These are phyloP conservation scores for Boletus smithii DNA, from an alignment of 1,284 basidiomycete genomes.

Conservation along the genomic window DNA sequence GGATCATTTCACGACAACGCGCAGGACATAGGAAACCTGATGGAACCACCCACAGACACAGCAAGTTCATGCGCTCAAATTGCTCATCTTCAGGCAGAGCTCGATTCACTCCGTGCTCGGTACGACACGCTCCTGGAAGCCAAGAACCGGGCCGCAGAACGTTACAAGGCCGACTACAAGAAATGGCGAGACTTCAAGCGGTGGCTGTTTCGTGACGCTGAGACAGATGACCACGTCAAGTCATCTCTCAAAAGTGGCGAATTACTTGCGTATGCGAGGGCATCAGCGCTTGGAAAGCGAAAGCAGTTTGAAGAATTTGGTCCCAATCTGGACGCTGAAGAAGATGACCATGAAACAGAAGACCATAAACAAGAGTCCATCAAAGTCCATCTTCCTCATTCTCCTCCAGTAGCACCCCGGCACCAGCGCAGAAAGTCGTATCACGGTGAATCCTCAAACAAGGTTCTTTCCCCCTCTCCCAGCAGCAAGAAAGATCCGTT, in stretches of 20 bases:
- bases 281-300: conserved; percentile 29
- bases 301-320: conserved; percentile 26
- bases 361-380: conserved; percentile 6
- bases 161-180: conserved; percentile 47
- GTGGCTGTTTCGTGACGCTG: conserved; percentile 41
- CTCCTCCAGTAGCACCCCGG: conserved; percentile 2
- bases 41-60: conserved; percentile 10
- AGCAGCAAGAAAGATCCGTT: conserved; percentile 11
- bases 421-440: conserved; percentile 20
- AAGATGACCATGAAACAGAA: conserved; percentile 3
- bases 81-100: conserved; percentile 33
- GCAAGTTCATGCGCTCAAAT: conserved; percentile 15
- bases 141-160: conserved; percentile 40
- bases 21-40: not conserved
- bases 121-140: conserved; percentile 42
- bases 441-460: conserved; percentile 13
- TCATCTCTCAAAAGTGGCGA: conserved; percentile 17
- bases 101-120: conserved; percentile 37
- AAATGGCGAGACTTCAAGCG: conserved; percentile 47
- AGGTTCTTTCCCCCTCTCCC: conserved; percentile 7
- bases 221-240: conserved; percentile 23
- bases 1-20: not conserved
- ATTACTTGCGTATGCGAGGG: conserved; percentile 4
- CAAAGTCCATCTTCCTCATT: conserved; percentile 1
- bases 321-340: conserved; percentile 7